Percentiles rank a stretch among this genome's conserved stretches.
Evolutionary conservation across 2,329 filamentous ascomycete genomes (phyloP).

Genomic region (Fusarium sp.): DNA sequence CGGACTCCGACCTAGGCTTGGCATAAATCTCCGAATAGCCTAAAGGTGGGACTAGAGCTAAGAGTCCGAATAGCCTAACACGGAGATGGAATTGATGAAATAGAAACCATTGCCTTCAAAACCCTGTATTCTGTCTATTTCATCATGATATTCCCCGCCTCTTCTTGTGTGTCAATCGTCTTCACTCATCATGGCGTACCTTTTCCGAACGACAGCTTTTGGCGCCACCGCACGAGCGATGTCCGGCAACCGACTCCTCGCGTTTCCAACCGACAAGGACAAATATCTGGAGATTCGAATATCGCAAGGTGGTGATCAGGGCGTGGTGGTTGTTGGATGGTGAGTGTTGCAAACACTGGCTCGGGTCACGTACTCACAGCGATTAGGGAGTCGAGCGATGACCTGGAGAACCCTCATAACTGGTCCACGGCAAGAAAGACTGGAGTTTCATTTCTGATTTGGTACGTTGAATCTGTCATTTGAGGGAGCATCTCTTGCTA

Average conservation of each 20-base stretch:
- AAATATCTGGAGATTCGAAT: background rate
- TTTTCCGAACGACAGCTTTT: background rate
- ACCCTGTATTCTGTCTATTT: background rate
- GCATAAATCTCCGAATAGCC: background rate
- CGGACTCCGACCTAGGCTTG: background rate
- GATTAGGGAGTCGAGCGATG: background rate
- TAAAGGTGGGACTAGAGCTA: background rate
- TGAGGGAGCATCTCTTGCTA: background rate
- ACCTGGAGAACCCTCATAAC: background rate
- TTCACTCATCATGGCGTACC: background rate
- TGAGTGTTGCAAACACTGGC: background rate
- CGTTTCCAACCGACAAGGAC: background rate
- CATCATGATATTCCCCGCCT: background rate
- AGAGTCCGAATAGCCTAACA: background rate
- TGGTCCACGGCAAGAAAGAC: background rate
- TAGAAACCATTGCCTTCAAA: background rate
- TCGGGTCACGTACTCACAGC: background rate
- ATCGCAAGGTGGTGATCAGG: background rate
- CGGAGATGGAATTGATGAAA: background rate
- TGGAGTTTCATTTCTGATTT: background rate
- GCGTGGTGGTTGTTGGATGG: background rate
- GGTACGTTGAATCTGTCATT: background rate
- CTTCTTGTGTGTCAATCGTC: background rate
- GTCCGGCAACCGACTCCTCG: background rate
- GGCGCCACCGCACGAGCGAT: background rate